Evolutionary conservation across 1,139 yeast genomes (phyloP), one percentile per base, ranked within the genome.

Genomic region (Candida smagusa): DNA sequence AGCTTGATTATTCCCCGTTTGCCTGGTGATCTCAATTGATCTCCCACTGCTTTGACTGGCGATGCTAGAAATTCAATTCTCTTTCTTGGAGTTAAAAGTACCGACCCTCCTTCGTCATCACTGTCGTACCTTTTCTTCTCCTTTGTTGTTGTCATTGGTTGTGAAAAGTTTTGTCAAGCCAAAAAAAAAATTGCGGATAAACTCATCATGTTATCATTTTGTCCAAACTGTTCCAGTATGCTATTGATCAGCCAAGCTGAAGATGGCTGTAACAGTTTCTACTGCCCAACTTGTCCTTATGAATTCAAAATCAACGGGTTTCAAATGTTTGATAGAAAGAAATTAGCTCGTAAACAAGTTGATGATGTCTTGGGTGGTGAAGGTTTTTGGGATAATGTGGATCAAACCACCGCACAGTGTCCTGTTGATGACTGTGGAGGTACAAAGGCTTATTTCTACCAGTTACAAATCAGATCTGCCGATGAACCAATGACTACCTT

Each of bases 361-460:
- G 99, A 92, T 61, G 98, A 92, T 65, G 96, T 92, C 8, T 73
- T 92, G 22, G 98, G 99, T 42, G 96, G 96, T 30, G 94, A 83
- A 48, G 97, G 96, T 22, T 95, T 97, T 3, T 92, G 98, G 98
- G 98, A 92, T 59, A 90, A 92, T 56, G 98, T 94, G 23, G 98
- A 94, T 57, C 92, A 84, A 54, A 84, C 92, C 0, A 69, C 79
- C 2, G 84, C 92, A 0, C 96, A 92, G 58, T 92, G 98, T 68
- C 96, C 97, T 3, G 72, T 78, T 31, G 95, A 86, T 45, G 62
- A 73, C 1, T 92, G 98, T 68, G 95, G 89, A 33, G 84, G 85
- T 45, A 86, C 80, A 49, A 86, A 88, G 61, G 99, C 98, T 0
- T 92, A 94, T 63, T 92, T 88, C 71, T 94, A 90, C 74, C 98